Conservation (phyloP, 441 rosid genomes). For the Gossypium davidsonii region DNA sequence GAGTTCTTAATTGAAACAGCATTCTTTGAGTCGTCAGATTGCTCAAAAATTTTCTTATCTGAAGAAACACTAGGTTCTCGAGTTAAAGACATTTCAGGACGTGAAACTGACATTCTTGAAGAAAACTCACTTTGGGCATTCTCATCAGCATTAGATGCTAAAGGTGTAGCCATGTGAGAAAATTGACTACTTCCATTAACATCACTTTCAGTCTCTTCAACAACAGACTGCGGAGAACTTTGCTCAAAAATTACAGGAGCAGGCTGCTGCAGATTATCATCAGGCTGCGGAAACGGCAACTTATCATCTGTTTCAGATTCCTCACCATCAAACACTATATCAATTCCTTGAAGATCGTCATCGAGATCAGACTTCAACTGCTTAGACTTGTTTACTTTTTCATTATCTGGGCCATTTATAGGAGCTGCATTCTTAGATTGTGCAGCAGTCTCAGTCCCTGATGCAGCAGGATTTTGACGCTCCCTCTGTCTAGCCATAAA, state of each 20-base stretch:
- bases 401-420: conserved; percentile 37
- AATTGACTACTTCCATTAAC: conserved; percentile 66
- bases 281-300: conserved; percentile 84
- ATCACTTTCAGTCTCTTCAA: conserved; percentile 90
- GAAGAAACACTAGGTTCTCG: conserved; percentile 82
- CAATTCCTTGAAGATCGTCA: conserved; percentile 92
- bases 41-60: conserved; percentile 71
- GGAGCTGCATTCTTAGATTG: conserved; percentile 55
- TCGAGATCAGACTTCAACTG: conserved; percentile 78
- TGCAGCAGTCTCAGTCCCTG: conserved; percentile 60
- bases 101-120: conserved; percentile 79
- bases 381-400: conserved; percentile 59
- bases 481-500: conserved; percentile 97
- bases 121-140: conserved; percentile 77
- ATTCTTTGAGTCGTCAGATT: conserved; percentile 59
- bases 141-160: conserved; percentile 63
- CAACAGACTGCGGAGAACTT: conserved; percentile 84
- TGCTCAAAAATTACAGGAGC: conserved; percentile 65
- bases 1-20: conserved; percentile 34
- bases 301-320: conserved; percentile 89
- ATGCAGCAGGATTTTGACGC: conserved; percentile 64
- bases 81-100: conserved; percentile 62
- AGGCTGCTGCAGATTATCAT: conserved; percentile 76
- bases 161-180: conserved; percentile 61
- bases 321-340: conserved; percentile 93